Conservation (phyloP, 129 eudicot species). For the Arctium minus region DNA sequence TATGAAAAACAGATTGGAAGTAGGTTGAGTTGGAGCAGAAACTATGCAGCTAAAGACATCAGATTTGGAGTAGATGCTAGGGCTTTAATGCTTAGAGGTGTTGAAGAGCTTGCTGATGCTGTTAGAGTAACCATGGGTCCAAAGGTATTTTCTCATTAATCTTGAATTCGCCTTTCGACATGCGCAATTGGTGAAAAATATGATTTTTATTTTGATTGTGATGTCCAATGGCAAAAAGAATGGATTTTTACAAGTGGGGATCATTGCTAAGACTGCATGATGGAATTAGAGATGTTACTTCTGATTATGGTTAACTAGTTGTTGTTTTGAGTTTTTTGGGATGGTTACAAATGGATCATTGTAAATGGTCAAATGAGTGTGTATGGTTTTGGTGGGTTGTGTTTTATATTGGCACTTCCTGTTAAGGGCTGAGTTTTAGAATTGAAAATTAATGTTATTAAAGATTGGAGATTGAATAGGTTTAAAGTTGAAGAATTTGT, state of each 20-base stretch:
- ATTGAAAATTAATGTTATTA: background rate
- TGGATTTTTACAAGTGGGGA: no score
- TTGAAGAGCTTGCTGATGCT: slow-evolving; percentile 90
- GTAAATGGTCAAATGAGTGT: background rate
- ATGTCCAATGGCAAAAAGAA: background rate
- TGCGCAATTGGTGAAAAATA: background rate
- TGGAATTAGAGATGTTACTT: background rate
- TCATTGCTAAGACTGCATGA: background rate
- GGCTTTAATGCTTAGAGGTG: slow-evolving; percentile 80
- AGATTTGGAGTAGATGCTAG: slow-evolving; percentile 87
- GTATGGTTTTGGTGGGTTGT: background rate
- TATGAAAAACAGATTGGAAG: slow-evolving; percentile 45
- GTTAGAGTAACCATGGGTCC: slow-evolving; percentile 97
- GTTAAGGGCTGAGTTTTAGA: background rate
- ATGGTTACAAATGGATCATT: background rate
- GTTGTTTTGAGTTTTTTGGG: background rate
- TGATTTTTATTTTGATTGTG: background rate
- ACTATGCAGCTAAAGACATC: slow-evolving; percentile 87
- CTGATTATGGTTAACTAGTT: background rate
- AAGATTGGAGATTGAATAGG: background rate
- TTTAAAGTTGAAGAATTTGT: background rate
- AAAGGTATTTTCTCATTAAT: slow-evolving; percentile 37
- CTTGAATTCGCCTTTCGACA: background rate
- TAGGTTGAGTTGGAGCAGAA: slow-evolving; percentile 63
- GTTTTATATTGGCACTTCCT: background rate